Conservation (phyloP, 441 rosid genomes). For the Euphorbia celastroides region DNA sequence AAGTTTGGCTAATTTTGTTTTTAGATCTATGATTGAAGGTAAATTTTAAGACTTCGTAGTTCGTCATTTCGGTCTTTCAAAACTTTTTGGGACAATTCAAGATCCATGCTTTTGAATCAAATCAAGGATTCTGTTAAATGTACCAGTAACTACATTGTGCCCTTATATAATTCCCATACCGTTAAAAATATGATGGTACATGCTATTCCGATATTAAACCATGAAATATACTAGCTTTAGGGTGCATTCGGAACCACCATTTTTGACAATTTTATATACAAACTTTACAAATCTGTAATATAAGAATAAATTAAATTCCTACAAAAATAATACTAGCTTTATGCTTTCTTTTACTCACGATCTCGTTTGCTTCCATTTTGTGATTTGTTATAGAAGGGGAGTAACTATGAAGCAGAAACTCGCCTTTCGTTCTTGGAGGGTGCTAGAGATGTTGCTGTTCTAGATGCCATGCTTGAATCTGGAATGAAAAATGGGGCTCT, state of each 20-base stretch:
- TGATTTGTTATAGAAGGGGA: slow-evolving; percentile 42
- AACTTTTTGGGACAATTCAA: neutral
- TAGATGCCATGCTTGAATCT: slow-evolving; percentile 96
- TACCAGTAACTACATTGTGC: neutral
- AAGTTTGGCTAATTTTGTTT: neutral
- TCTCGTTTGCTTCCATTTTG: slow-evolving; percentile 1
- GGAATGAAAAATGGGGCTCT: slow-evolving; percentile 57
- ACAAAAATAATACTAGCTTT: too few species aligned
- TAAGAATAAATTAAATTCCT: too few species aligned
- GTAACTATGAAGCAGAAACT: slow-evolving; percentile 47
- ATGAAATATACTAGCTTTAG: too few species aligned
- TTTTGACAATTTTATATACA: too few species aligned
- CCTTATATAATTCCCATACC: neutral
- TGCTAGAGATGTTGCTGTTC: slow-evolving; percentile 81
- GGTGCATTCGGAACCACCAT: too few species aligned
- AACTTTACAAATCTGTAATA: too few species aligned
- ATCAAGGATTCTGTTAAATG: neutral
- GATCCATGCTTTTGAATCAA: neutral
- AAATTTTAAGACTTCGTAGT: neutral
- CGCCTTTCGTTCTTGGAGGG: slow-evolving; percentile 82
- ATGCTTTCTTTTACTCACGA: slow-evolving; percentile 1
- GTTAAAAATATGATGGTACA: neutral
- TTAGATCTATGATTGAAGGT: neutral
- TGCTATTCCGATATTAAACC: neutral
- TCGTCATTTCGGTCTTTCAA: neutral